These are phyloP conservation scores for Gonapodya sp. DNA, from an alignment of 192 early-diverging fungal genomes.

Conservation along the genomic window DNA sequence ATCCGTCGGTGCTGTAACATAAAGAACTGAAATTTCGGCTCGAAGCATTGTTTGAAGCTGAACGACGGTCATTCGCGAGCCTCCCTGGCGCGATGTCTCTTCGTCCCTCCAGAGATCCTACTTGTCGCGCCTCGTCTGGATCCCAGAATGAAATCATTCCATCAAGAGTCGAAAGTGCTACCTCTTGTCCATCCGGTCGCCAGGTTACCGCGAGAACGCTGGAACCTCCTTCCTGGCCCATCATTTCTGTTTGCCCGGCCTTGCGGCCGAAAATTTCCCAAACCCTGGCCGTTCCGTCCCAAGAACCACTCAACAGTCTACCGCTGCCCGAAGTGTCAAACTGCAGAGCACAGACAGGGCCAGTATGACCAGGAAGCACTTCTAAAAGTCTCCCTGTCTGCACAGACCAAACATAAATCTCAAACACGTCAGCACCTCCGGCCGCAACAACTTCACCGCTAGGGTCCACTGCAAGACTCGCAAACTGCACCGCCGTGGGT, in stretches of 20 bases:
- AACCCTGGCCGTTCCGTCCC: slow-evolving; percentile 80
- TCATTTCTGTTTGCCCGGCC: slow-evolving; percentile 61
- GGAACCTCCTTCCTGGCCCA: slow-evolving; percentile 63
- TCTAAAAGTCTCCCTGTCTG: slow-evolving; percentile 98
- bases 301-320: slow-evolving; percentile 73
- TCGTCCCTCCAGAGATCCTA: slow-evolving; percentile 75
- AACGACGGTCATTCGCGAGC: slow-evolving; percentile 61
- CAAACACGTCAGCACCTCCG: slow-evolving; percentile 86
- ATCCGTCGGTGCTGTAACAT: slow-evolving; percentile 90
- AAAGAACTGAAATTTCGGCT: slow-evolving; percentile 87
- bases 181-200: slow-evolving; percentile 81
- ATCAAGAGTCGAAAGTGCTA: slow-evolving; percentile 80
- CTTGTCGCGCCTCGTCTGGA: slow-evolving; percentile 58
- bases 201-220: slow-evolving; percentile 73
- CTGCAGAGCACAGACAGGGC: slow-evolving; percentile 70
- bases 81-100: slow-evolving; percentile 88
- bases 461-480: slow-evolving; percentile 84
- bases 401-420: slow-evolving; percentile 97
- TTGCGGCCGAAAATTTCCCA: slow-evolving; percentile 90
- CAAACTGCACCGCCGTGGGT: slow-evolving; percentile 91
- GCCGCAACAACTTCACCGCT: slow-evolving; percentile 96
- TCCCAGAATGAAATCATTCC: slow-evolving; percentile 95
- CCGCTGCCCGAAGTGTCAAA: slow-evolving; percentile 75
- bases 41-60: slow-evolving; percentile 71
- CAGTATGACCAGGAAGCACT: slow-evolving; percentile 85